Evolutionary conservation across 192 early-diverging fungal genomes (phyloP), one percentile per base, ranked within the genome.

Genomic region (Coemansia sp.): DNA sequence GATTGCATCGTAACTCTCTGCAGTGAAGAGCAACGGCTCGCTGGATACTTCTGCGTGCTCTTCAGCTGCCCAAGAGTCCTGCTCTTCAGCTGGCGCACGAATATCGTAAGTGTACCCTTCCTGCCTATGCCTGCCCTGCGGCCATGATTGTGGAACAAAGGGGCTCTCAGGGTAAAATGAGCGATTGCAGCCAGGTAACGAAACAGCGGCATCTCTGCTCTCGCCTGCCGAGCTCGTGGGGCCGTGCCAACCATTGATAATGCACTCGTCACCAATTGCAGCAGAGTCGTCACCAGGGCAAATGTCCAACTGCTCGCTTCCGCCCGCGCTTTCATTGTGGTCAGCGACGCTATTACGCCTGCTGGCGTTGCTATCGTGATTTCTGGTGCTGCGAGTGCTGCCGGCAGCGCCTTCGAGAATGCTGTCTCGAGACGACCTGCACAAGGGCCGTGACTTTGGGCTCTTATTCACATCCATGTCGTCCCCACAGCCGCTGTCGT

Each of bases 111-210:
- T n/a, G 24, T 63, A 22, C 20, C 61, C 10, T 9, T 22, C 38
- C 31, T 63, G 61, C 61, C 38, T 41, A 18, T 41, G 29, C 38
- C 40, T 31, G 12, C 54, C 60, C 55, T 66, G 63, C 20, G 68
- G 44, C 24, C 57, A 66, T 36, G 65, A 51, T 15, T 41, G 54
- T 11, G 61, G 42, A 44, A 65, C 70, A 61, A 66, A 41, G 22
- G 68, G 27, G 40, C 41, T 49, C 3, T 71, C 61, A 15, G 41
- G 46, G 36, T 66, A 65, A 57, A 47, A 33, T 6, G 73, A 29
- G 20, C 43, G 33, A 60, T 61, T 65, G 66, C 52, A 72, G 40
- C 44, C 61, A 8, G 65, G 47, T 22, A 52, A 34, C 41, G 63
- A 66, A 22, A 68, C 27, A 10, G 44, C 36, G 22, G 11, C 61